These are phyloP conservation scores for Oemleria cerasiformis DNA, from an alignment of 306 rosid genomes.

Conservation along the genomic window DNA sequence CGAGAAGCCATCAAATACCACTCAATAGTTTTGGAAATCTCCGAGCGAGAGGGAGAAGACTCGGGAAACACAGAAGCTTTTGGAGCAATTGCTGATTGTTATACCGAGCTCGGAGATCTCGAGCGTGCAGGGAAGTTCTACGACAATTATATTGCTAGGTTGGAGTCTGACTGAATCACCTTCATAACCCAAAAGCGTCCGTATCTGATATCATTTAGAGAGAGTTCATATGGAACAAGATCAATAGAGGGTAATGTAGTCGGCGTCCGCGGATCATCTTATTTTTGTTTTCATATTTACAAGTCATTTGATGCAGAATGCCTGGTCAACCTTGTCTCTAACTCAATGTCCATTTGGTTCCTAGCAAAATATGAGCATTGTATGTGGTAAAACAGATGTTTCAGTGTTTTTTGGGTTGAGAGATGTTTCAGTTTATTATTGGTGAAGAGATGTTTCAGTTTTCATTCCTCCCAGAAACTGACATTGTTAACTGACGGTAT, in stretches of 20 bases:
- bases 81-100: constrained; percentile 98
- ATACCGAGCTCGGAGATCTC: constrained; percentile 95
- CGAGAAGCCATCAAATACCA: constrained; percentile 84
- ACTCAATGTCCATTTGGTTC: neutral
- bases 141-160: constrained; percentile 69
- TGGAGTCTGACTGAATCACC: constrained; percentile 63
- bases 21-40: constrained; percentile 74
- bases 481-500: no score
- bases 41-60: constrained; percentile 77
- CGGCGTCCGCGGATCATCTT: constrained; percentile 10
- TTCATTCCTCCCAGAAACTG: no score
- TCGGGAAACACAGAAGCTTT: constrained; percentile 92
- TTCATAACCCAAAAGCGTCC: no score
- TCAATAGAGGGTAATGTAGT: neutral
- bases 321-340: neutral
- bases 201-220: neutral
- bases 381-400: neutral
- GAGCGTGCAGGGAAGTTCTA: constrained; percentile 79
- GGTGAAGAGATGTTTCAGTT: no score
- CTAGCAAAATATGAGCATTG: neutral
- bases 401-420: no score
- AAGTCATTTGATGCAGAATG: neutral
- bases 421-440: no score
- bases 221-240: neutral
- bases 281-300: neutral